phyloP scores from a whole-genome alignment of 768 basidiomycete species.

The Austroboletus eburneus region DNA sequence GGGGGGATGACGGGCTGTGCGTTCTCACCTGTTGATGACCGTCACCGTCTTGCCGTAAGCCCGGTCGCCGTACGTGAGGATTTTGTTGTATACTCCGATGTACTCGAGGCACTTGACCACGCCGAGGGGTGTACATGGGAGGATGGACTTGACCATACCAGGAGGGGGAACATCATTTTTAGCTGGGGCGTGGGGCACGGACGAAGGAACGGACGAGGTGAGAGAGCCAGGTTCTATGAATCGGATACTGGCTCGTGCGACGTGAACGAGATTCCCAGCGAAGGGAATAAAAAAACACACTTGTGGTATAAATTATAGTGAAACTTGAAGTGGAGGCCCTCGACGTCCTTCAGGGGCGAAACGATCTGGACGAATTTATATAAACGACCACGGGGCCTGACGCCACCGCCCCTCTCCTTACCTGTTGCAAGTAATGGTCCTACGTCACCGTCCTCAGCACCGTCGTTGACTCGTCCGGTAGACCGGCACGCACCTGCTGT shows the following conservation, averaged over 20 bases:
- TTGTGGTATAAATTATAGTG: constrained; percentile 95
- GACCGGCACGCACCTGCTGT: constrained; percentile 72
- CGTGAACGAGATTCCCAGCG: background rate
- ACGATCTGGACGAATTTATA: too few relatives aligned
- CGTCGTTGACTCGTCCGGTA: too few relatives aligned
- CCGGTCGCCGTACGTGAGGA: constrained; percentile 91
- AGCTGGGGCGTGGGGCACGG: constrained; percentile 27
- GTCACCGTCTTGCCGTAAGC: constrained; percentile 92
- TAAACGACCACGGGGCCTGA: too few relatives aligned
- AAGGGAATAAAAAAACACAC: constrained; percentile 39
- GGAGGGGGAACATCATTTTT: constrained; percentile 64
- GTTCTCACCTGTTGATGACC: constrained; percentile 82
- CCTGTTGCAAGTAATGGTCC: constrained; percentile 98
- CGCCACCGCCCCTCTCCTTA: too few relatives aligned
- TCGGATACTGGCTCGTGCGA: constrained; percentile 64
- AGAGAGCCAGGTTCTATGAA: constrained; percentile 82
- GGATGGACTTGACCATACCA: constrained; percentile 91
- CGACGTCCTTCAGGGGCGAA: constrained; percentile 95
- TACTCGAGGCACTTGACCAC: constrained; percentile 94
- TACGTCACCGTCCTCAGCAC: constrained; percentile 30
- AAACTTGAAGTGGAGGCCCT: constrained; percentile 95
- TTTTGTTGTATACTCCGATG: constrained; percentile 87
- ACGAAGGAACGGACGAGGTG: constrained; percentile 38
- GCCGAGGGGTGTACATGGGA: constrained; percentile 96
- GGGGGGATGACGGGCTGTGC: background rate